Evolutionary conservation across 768 basidiomycete species (phyloP), one percentile per base, ranked within the genome.

Genomic region (Crassisporium funariophilum): DNA sequence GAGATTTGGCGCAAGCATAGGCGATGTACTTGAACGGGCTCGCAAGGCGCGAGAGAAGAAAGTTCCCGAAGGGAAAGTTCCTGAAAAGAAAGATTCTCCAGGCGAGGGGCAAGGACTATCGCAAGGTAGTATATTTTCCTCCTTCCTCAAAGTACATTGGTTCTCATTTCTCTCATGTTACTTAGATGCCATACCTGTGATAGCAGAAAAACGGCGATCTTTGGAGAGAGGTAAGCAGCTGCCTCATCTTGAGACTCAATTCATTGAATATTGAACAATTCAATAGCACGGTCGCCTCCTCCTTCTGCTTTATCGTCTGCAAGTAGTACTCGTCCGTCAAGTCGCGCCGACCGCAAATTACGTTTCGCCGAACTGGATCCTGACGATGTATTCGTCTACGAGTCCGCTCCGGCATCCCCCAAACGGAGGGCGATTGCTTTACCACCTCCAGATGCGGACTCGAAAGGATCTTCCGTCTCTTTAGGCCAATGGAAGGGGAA

Each of bases 361-460:
- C 82, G 90, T 13, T 93, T 93, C 57, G 86, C 88, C 23, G 83
- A 91, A 29, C 71, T 90, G 12, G 79, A 76, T 1, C 81, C 87
- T 0, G 66, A 78, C n/a, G 86, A 91, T 58, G 81, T 92, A 2
- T 76, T 89, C 63, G 84, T 92, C 1, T 92, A 92, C 57, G 86
- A 90, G 56, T 91, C 89, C 11, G 84, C 81, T 1, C 90, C 88
- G 4, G 71, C 85, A 2, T 90, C 91, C 3, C 90, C 90, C 0
- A 74, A 73, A n/a, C 78, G 75, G 50, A 77, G 74, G 48, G 59
- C 68, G 0, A 67, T 89, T 1, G 82, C 88, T 0, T 71, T 88
- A 2, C 83, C 81, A 4, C 73, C 81, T 4, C 73, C 81, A 7
- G 58, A 58, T 21, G 58, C 68, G 0, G 66, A 59, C 9, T 53